Percentiles rank a stretch among this genome's conserved stretches.
These are phyloP conservation scores for Mercurialis annua DNA, from an alignment of 345 rosid genomes.

Conservation along the genomic window DNA sequence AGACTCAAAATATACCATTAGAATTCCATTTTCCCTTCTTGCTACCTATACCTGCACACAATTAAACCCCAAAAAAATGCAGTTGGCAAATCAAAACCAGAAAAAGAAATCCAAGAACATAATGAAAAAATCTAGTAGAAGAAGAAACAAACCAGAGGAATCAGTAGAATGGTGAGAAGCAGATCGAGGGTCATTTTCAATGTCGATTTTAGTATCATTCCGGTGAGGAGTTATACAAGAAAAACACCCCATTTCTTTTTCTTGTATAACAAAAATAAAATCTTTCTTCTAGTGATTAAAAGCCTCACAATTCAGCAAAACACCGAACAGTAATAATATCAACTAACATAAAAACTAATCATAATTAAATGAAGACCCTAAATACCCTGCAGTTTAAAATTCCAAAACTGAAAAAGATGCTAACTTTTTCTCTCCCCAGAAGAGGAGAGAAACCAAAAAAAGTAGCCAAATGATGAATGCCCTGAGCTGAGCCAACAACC, in stretches of 20 bases:
- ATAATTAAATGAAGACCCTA: not conserved
- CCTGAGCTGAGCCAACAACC: not conserved
- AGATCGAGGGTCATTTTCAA: slow-evolving; percentile 56
- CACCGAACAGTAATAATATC: not conserved
- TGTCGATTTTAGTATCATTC: slow-evolving; percentile 61
- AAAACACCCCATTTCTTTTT: slow-evolving; percentile 68
- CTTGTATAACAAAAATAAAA: not conserved
- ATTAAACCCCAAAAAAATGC: not conserved
- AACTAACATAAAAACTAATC: not conserved
- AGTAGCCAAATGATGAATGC: slow-evolving; percentile 4
- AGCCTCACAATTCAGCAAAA: not conserved
- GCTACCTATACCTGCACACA: slow-evolving; percentile 22
- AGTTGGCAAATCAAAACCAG: not conserved
- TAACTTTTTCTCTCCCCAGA: not conserved
- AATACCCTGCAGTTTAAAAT: not conserved
- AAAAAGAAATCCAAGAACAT: not conserved
- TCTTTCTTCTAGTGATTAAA: not conserved
- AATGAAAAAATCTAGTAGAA: not conserved
- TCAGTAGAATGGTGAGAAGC: slow-evolving; percentile 35
- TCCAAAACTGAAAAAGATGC: too few species aligned
- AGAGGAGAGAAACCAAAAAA: slow-evolving; percentile 11
- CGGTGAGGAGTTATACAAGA: slow-evolving; percentile 59
- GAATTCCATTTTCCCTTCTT: slow-evolving; percentile 26
- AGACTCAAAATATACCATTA: slow-evolving; percentile 30
- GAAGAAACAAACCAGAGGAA: slow-evolving; percentile 45